These are phyloP conservation scores for Dimocarpus longan DNA, from an alignment of 345 rosid genomes.

Conservation along the genomic window DNA sequence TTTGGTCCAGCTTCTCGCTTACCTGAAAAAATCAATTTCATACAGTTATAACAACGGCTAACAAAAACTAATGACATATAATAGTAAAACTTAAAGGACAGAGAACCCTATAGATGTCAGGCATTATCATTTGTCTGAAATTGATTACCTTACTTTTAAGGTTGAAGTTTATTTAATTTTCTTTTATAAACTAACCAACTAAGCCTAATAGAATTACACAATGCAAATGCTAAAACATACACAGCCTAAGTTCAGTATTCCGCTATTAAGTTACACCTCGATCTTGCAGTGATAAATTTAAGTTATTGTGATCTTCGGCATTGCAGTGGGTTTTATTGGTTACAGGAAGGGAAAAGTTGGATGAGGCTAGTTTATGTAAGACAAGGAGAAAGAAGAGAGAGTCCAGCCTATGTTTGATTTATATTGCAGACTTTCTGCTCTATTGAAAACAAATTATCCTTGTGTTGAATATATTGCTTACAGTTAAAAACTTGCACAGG, in stretches of 20 bases:
- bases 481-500: background rate
- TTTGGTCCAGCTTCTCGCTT: slow-evolving; percentile 53
- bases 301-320: background rate
- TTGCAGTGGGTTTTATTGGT: background rate
- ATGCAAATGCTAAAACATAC: background rate
- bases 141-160: background rate
- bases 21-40: slow-evolving; percentile 44
- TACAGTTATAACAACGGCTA: background rate
- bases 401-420: background rate
- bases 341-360: background rate
- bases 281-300: too few species aligned
- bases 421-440: background rate
- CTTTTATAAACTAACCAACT: background rate
- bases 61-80: slow-evolving; percentile 6
- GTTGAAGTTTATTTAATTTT: background rate
- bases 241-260: background rate
- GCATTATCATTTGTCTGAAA: background rate
- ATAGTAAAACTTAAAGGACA: background rate
- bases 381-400: background rate
- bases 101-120: background rate
- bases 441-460: background rate
- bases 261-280: background rate
- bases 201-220: background rate
- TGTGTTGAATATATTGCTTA: background rate
- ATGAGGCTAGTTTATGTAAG: background rate